phyloP scores from a whole-genome alignment of 2,329 filamentous ascomycete genomes.

The Pseudogymnoascus sp. region DNA sequence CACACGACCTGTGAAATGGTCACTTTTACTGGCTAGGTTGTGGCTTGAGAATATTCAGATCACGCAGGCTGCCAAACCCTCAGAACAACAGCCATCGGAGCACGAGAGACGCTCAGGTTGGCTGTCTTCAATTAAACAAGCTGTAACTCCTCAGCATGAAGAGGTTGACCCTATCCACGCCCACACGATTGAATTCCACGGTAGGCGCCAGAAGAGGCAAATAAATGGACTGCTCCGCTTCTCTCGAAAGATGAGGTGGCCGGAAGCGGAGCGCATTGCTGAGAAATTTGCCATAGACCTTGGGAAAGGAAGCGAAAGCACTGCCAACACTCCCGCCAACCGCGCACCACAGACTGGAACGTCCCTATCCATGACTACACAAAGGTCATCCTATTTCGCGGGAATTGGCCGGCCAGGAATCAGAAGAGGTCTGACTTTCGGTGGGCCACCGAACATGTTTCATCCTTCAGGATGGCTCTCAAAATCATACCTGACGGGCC shows the following conservation, averaged over 20 bases:
- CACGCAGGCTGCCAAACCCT: conserved; percentile 14
- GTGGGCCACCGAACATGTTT: conserved; percentile 47
- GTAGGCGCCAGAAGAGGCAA: conserved; percentile 48
- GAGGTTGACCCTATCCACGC: neutral
- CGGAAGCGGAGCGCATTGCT: conserved; percentile 40
- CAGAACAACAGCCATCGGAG: neutral
- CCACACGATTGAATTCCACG: conserved; percentile 18
- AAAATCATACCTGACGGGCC: conserved; percentile 57
- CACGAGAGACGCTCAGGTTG: neutral
- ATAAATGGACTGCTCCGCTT: conserved; percentile 56
- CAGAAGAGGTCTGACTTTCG: conserved; percentile 20
- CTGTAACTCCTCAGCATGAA: conserved; percentile 12
- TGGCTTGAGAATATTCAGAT: conserved; percentile 63
- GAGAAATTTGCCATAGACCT: conserved; percentile 17
- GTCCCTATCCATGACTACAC: conserved; percentile 24
- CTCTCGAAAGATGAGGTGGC: conserved; percentile 55
- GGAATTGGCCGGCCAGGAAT: conserved; percentile 19
- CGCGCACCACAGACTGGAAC: conserved; percentile 15
- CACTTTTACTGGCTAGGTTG: conserved; percentile 52
- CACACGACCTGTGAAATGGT: conserved; percentile 57
- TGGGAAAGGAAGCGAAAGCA: conserved; percentile 26
- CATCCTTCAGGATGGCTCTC: conserved; percentile 58
- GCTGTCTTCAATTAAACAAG: neutral
- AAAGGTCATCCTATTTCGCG: conserved; percentile 28
- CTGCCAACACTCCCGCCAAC: conserved; percentile 19